Conservation (phyloP, 768 basidiomycete species). For the Ephemerocybe angulata region DNA sequence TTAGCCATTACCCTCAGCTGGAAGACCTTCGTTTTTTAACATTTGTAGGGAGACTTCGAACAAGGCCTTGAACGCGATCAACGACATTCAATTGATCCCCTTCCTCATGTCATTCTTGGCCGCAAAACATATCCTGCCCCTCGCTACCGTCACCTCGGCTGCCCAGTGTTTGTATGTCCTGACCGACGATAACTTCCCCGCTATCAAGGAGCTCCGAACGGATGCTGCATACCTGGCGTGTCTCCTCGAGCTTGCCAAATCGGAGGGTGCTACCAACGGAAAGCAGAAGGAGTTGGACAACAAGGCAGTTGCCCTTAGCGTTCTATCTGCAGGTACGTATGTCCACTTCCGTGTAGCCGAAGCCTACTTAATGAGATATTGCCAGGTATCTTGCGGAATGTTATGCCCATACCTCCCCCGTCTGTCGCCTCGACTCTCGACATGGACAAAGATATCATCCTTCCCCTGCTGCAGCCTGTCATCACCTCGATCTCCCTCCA, state of each 20-base stretch:
- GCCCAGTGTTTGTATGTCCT: conserved; percentile 92
- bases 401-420: conserved; percentile 72
- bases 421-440: conserved; percentile 59
- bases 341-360: too few species aligned
- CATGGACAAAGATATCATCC: conserved; percentile 65
- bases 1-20: conserved; percentile 14
- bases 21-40: conserved; percentile 18
- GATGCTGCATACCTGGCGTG: conserved; percentile 60
- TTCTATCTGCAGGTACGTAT: conserved; percentile 62
- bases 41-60: conserved; percentile 80
- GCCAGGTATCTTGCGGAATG: conserved; percentile 73
- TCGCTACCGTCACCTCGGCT: conserved; percentile 68
- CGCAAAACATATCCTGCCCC: conserved; percentile 63
- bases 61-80: conserved; percentile 86
- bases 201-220: conserved; percentile 59
- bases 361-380: background rate
- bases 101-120: conserved; percentile 90
- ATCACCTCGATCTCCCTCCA: conserved; percentile 56
- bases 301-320: conserved; percentile 49
- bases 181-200: conserved; percentile 84
- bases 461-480: conserved; percentile 68
- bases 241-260: conserved; percentile 58
- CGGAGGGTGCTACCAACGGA: conserved; percentile 28
- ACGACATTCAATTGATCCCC: conserved; percentile 70
- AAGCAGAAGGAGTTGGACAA: conserved; percentile 48